phyloP scores from a whole-genome alignment of 1,284 basidiomycete species.

The Sanghuangporus sanghuang region DNA sequence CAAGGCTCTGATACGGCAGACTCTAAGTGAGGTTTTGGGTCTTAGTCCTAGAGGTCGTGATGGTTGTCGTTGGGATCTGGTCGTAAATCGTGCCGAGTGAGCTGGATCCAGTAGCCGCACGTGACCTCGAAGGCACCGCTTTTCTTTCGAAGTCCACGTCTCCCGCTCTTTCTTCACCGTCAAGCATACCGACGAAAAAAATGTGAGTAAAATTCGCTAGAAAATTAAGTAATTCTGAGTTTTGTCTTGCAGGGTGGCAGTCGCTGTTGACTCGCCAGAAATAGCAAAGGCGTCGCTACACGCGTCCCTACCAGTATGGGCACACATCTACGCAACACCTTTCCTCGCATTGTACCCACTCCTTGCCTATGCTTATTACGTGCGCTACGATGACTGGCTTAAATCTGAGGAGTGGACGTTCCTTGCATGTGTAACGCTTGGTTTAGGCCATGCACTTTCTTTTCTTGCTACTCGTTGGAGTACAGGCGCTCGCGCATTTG shows the following conservation, averaged over 20 bases:
- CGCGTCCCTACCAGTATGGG: slow-evolving; percentile 71
- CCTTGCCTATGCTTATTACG: slow-evolving; percentile 87
- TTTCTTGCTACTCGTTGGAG: slow-evolving; percentile 94
- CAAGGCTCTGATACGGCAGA: no score
- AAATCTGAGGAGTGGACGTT: slow-evolving; percentile 97
- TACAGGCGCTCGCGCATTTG: slow-evolving; percentile 70
- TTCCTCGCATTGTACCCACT: slow-evolving; percentile 86
- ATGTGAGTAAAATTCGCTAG: background rate
- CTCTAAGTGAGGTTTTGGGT: background rate
- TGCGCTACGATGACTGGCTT: slow-evolving; percentile 88
- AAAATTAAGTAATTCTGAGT: background rate
- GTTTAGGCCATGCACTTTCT: slow-evolving; percentile 86
- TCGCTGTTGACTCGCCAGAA: slow-evolving; percentile 79
- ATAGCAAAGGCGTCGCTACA: slow-evolving; percentile 81
- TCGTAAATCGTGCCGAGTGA: background rate
- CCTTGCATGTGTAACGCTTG: slow-evolving; percentile 81
- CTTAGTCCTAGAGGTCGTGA: background rate
- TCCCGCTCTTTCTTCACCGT: background rate
- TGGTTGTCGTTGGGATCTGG: background rate
- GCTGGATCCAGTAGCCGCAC: background rate
- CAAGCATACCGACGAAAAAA: background rate
- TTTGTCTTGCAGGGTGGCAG: slow-evolving; percentile 31
- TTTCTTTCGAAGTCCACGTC: background rate
- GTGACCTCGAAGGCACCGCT: background rate
- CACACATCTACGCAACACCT: slow-evolving; percentile 81